Evolutionary conservation across 2,329 filamentous ascomycete genomes (phyloP).

Genomic region (Paraphoma chrysanthemicola): DNA sequence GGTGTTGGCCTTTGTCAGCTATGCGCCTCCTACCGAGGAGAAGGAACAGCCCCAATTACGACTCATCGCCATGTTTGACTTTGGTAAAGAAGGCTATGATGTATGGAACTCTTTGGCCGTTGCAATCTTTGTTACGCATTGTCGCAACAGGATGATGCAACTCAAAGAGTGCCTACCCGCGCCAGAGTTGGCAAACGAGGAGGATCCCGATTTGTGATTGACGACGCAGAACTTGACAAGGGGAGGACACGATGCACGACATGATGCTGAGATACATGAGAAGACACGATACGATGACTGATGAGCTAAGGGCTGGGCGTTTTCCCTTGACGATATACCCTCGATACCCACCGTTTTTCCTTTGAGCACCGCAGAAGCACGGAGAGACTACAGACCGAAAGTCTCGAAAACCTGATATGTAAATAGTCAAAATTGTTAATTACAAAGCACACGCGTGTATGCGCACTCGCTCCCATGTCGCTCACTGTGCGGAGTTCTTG

Average conservation of each 20-base stretch:
- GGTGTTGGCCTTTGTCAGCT: slow-evolving; percentile 61
- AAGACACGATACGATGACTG: not conserved
- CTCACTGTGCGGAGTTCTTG: too few species aligned
- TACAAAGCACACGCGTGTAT: not conserved
- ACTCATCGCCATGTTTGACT: slow-evolving; percentile 61
- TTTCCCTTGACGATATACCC: slow-evolving; percentile 26
- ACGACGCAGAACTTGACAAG: not conserved
- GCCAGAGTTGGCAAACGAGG: slow-evolving; percentile 9
- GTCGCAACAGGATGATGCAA: slow-evolving; percentile 58
- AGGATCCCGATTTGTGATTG: slow-evolving; percentile 41
- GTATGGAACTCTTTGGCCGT: slow-evolving; percentile 67
- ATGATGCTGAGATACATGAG: not conserved
- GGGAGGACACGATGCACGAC: not conserved
- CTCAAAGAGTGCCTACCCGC: slow-evolving; percentile 49
- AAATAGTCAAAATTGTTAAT: not conserved
- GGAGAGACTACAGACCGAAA: not conserved
- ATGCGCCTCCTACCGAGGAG: slow-evolving; percentile 47
- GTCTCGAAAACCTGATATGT: not conserved
- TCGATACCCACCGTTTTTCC: slow-evolving; percentile 8
- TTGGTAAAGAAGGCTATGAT: slow-evolving; percentile 60
- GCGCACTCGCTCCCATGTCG: not conserved
- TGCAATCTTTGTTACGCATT: slow-evolving; percentile 62
- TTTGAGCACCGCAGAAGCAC: not conserved
- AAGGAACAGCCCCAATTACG: slow-evolving; percentile 35
- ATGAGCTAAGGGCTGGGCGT: slow-evolving; percentile 6